Base-by-base conservation (phyloP, 768 basidiomycete species). In the Rhodotorula graminis region DNA sequence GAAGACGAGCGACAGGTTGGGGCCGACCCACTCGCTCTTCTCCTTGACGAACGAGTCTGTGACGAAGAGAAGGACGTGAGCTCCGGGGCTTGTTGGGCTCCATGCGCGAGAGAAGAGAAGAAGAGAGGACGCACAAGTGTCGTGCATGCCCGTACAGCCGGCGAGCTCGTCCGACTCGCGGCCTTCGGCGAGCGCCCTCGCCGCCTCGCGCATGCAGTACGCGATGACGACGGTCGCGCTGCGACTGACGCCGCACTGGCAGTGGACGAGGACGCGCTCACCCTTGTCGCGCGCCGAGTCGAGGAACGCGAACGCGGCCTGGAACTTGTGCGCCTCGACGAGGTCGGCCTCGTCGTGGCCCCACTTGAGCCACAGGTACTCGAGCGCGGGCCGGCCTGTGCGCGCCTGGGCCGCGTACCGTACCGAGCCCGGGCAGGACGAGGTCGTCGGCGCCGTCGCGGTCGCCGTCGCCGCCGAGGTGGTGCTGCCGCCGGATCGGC, bases 1-100 rank as follows among this genome's bases (percentile, higher is more conserved):
- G 84, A 93, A 93, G 82, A 94, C 93, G 80, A 94, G 87, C 69
- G 91, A 92, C 88, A 95, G 94, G 81, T 95, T 95, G 65, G 93
- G 93, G 29, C 93, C 90, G 69, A 92, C 86, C 84, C 88, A 89
- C 81, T 86, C 88, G 80, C 90, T 91, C 83, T 91, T 93, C 79
- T 88, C 86, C 81, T 94, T 93, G 56, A 94, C 92, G 82, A 87
- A 95, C 60, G 88, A 82, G 81, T 95, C 71, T 76, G 49, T 11
- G 15, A 9, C 37, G 37, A 37, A 3, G 59, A 0, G 23, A 0
- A 3, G 40, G 21, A 12, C 14, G 12, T 46, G 6, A 46, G 44
- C 3, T 8, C 23, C 27, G 21, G 33, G 49, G 2, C 2, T 23
- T 25, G 21, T 29, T 46, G 25, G 31, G 61, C 8, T 8, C 18